Evolutionary conservation across 164 flowering plant species (phyloP), one percentile per base, ranked within the genome.

Genomic region (Kalanchoe fedtschenkoi): DNA sequence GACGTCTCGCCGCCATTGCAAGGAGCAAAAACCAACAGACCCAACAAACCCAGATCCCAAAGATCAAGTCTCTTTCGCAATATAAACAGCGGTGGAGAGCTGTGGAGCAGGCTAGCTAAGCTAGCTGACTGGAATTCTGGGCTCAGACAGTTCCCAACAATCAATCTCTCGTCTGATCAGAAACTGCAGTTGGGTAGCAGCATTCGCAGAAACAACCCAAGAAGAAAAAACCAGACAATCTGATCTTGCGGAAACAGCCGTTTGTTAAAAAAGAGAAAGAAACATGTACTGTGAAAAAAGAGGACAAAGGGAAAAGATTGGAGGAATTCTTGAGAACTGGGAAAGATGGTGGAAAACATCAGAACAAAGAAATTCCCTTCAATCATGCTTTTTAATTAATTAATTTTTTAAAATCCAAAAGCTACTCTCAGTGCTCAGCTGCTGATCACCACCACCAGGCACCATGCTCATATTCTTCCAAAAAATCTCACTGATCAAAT

Each of bases 11-110:
- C 24, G 56, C n/a, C 56, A 51, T 51, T 10, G n/a, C 4, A 26
- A 24, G 56, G 10, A 51, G 26, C 66, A 51, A 51, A 29, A 26
- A 17, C 74, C 78, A 8, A 82, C 67, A 69, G 77, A 73, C 34
- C 66, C 66, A 65, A 79, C 28, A 61, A 73, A 64, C 16, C 33
- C 56, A 51, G 4, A 24, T 51, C 56, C 56, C 56, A 26, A 51
- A 51, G 26, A 15, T 26, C 32, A 26, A 26, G 55, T 6, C 5
- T 19, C 4, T 44, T 44, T n/a, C 13, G 19, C 6, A n/a, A 26
- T n/a, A 44, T 44, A 44, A 44, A 44, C 51, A 44, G 21, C n/a
- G 5, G 10, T 44, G 21, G 24, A 44, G 51, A 17, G n/a, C n/a
- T n/a, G n/a, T n/a, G n/a, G n/a, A n/a, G n/a, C n/a, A n/a, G n/a